phyloP scores from a whole-genome alignment of 495 filamentous ascomycete genomes.

The Daldinia bambusicola region DNA sequence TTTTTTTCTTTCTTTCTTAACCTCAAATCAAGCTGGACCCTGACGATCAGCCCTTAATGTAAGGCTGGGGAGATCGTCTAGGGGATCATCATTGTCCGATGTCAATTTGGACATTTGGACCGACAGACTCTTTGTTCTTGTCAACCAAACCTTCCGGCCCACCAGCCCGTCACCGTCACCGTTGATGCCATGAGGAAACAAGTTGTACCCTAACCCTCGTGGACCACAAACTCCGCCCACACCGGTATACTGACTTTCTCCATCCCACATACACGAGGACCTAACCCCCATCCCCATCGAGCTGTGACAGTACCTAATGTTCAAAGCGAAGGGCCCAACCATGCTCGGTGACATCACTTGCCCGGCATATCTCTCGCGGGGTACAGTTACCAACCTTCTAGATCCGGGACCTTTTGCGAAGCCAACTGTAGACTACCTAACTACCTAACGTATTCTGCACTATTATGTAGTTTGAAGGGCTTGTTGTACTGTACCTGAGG shows the following conservation, averaged over 20 bases:
- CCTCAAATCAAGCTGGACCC: conserved; percentile 33
- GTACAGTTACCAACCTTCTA: conserved; percentile 28
- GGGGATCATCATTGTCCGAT: conserved; percentile 10
- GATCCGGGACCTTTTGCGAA: conserved; percentile 7
- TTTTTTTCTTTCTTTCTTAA: background rate
- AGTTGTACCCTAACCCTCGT: background rate
- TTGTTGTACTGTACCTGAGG: background rate
- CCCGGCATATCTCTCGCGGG: conserved; percentile 18
- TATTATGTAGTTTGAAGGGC: background rate
- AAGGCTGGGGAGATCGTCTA: conserved; percentile 28
- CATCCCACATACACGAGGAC: background rate
- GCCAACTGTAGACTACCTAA: background rate
- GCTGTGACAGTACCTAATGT: background rate
- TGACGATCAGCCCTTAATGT: conserved; percentile 33
- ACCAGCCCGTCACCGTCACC: background rate
- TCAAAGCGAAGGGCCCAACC: conserved; percentile 1
- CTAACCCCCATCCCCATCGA: no score
- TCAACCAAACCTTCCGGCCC: background rate
- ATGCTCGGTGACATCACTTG: conserved; percentile 36
- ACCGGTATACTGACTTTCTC: background rate
- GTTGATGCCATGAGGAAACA: background rate
- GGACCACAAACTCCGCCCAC: no score
- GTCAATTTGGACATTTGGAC: background rate
- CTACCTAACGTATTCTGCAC: background rate
- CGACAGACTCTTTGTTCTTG: background rate